A percentile compares a stretch with the other conserved stretches of the same genome.
Conservation (phyloP, 768 basidiomycete genomes). For the Clavulina sp. region DNA sequence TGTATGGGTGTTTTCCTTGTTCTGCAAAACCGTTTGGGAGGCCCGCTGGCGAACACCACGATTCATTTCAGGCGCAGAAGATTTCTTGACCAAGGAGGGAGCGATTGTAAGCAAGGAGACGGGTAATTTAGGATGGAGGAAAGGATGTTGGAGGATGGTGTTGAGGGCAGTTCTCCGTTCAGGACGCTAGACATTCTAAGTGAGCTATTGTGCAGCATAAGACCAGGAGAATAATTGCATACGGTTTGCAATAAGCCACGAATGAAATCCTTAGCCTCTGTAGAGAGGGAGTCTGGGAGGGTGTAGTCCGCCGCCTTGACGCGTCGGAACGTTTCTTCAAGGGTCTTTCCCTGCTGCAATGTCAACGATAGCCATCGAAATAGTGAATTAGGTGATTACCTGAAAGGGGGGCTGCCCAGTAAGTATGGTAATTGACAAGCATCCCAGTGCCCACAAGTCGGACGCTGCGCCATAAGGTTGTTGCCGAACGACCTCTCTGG, state of each 20-base stretch:
- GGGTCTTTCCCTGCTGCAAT: not conserved
- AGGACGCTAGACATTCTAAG: not conserved
- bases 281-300: constrained; percentile 15
- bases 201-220: not conserved
- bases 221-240: constrained; percentile 2
- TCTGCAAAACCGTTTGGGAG: too few species aligned
- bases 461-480: constrained; percentile 20
- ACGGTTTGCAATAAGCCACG: constrained; percentile 13
- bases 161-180: not conserved
- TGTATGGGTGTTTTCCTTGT: too few species aligned
- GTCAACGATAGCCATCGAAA: not conserved
- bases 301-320: constrained; percentile 13
- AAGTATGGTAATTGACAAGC: constrained; percentile 24
- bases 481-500: constrained; percentile 26
- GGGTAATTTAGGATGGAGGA: not conserved
- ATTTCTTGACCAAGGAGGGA: not conserved
- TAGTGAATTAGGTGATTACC: constrained; percentile 14
- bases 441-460: constrained; percentile 34
- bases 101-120: not conserved
- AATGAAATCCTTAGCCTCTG: constrained; percentile 13
- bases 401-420: constrained; percentile 22
- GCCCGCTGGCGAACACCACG: not conserved
- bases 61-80: not conserved
- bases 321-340: not conserved
- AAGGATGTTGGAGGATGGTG: not conserved